A percentile compares a stretch with the other conserved stretches of the same genome.
Conservation (phyloP, 179 eudicot genomes). For the Dionaea muscipula region DNA sequence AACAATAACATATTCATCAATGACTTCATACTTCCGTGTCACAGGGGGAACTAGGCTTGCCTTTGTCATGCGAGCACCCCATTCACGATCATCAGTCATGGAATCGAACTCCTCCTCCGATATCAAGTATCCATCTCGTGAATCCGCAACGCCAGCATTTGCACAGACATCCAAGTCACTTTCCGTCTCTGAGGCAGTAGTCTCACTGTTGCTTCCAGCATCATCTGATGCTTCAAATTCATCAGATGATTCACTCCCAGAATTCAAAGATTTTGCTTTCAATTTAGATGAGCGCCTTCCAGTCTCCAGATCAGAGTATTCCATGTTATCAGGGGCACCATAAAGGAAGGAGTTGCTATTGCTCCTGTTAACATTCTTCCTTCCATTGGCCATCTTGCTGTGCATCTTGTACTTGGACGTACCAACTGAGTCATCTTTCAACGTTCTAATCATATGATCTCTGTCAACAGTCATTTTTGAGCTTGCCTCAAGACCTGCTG, state of each 20-base stretch:
- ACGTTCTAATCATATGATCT: constrained; percentile 48
- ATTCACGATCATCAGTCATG: constrained; percentile 74
- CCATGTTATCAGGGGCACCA: constrained; percentile 49
- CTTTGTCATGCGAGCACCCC: constrained; percentile 99
- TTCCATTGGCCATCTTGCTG: constrained; percentile 30
- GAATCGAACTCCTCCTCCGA: constrained; percentile 56
- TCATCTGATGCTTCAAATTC: constrained; percentile 58
- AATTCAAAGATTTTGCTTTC: constrained; percentile 41
- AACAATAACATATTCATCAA: constrained; percentile 67
- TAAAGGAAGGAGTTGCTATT: constrained; percentile 32
- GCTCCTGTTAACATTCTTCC: constrained; percentile 35
- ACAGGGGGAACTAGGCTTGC: constrained; percentile 98
- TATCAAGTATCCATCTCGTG: constrained; percentile 32
- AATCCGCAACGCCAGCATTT: constrained; percentile 34
- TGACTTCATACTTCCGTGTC: constrained; percentile 85
- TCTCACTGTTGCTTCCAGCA: constrained; percentile 43
- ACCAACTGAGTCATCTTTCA: constrained; percentile 49
- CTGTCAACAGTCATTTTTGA: constrained; percentile 27
- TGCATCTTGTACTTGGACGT: constrained; percentile 45
- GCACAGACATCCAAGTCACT: constrained; percentile 56
- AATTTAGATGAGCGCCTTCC: constrained; percentile 46
- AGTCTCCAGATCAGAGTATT: constrained; percentile 65
- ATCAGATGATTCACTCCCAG: constrained; percentile 77
- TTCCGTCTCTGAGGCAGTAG: constrained; percentile 52
- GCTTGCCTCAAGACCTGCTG: constrained; percentile 46